These are phyloP conservation scores for Warburgia ugandensis DNA, from an alignment of 164 flowering plant genomes.

Conservation along the genomic window DNA sequence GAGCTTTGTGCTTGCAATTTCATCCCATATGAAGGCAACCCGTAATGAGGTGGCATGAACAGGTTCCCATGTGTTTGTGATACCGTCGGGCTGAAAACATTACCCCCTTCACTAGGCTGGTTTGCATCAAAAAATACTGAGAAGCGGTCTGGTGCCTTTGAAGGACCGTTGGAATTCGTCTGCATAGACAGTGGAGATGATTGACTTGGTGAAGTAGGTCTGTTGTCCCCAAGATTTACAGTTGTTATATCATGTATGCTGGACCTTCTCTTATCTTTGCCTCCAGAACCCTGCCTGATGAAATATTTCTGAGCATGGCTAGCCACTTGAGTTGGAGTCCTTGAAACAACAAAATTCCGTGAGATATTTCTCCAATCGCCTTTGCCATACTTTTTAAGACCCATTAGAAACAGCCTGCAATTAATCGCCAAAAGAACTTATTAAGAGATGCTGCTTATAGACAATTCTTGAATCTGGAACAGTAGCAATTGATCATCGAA, in stretches of 20 bases:
- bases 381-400: slow-evolving; percentile 70
- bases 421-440: slow-evolving; percentile 3
- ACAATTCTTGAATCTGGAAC: no score
- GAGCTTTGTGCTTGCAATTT: slow-evolving; percentile 34
- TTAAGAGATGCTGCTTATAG: not conserved
- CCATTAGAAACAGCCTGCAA: slow-evolving; percentile 65
- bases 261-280: slow-evolving; percentile 68
- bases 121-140: slow-evolving; percentile 38
- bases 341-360: slow-evolving; percentile 56
- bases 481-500: no score
- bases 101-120: slow-evolving; percentile 29
- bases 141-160: slow-evolving; percentile 18
- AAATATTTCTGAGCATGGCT: slow-evolving; percentile 87
- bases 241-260: slow-evolving; percentile 84
- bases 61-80: slow-evolving; percentile 21
- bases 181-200: slow-evolving; percentile 24
- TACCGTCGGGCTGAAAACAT: slow-evolving; percentile 27
- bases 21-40: slow-evolving; percentile 32
- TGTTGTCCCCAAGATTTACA: slow-evolving; percentile 37
- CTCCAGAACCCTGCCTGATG: slow-evolving; percentile 55
- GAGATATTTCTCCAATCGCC: slow-evolving; percentile 88
- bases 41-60: slow-evolving; percentile 33
- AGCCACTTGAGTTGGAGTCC: slow-evolving; percentile 79
- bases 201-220: slow-evolving; percentile 31
- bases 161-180: slow-evolving; percentile 14